Conservation (phyloP, 192 early-diverging fungal species). For the Linnemannia exigua region DNA sequence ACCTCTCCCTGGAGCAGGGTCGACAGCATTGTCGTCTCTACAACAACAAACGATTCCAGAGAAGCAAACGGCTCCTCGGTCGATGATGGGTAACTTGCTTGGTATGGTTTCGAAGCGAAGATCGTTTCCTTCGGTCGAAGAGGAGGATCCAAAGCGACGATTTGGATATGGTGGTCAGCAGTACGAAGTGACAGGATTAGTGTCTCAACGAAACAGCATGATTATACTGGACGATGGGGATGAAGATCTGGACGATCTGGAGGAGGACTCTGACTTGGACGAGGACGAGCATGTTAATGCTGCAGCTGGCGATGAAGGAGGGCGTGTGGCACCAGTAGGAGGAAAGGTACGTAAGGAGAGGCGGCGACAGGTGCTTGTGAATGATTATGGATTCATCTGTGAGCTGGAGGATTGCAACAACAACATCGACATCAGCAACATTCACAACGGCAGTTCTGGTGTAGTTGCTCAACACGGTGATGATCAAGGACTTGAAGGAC, state of each 20-base stretch:
- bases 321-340: background rate
- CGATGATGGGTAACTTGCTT: constrained; percentile 37
- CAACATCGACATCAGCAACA: background rate
- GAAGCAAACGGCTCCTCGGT: constrained; percentile 9
- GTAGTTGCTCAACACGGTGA: background rate
- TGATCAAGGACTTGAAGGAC: background rate
- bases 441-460: background rate
- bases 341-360: background rate
- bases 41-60: constrained; percentile 15
- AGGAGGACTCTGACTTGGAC: constrained; percentile 28
- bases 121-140: constrained; percentile 18
- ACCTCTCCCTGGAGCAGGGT: constrained; percentile 14
- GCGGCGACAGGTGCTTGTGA: constrained; percentile 15
- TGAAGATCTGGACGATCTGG: constrained; percentile 23
- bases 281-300: constrained; percentile 16
- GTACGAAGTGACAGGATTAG: constrained; percentile 16
- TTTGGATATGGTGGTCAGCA: constrained; percentile 22
- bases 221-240: constrained; percentile 8
- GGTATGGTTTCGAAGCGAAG: constrained; percentile 30
- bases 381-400: constrained; percentile 47
- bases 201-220: constrained; percentile 12
- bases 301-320: background rate
- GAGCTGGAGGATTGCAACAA: constrained; percentile 9
- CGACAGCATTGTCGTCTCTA: background rate
- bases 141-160: constrained; percentile 24